Conservation (phyloP, 2,329 filamentous ascomycete species). For the Colletotrichum tanaceti region DNA sequence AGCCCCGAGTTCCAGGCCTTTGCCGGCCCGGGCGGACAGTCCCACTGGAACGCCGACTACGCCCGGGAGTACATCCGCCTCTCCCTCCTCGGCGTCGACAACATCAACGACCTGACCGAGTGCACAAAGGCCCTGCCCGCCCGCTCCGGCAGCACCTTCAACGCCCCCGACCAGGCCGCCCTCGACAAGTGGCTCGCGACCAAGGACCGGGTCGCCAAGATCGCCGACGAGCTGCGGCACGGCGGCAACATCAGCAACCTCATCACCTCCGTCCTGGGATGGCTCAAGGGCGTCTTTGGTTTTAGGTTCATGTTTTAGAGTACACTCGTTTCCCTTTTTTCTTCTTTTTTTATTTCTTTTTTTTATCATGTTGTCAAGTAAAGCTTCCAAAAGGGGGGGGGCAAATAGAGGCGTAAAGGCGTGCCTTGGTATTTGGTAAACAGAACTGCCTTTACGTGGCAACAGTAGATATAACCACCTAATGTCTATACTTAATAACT, state of each 20-base stretch:
- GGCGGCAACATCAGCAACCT: conserved; percentile 27
- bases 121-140: conserved; percentile 64
- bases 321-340: fast-evolving
- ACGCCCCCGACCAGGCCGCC: conserved; percentile 29
- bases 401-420: conserved; percentile 21
- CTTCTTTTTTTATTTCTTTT: neutral
- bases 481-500: conserved; percentile 30
- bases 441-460: conserved; percentile 7
- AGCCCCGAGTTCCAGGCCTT: conserved; percentile 53
- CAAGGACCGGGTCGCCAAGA: conserved; percentile 52
- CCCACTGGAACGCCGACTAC: conserved; percentile 60
- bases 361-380: neutral
- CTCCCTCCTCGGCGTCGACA: conserved; percentile 65
- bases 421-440: conserved; percentile 23
- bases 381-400: neutral
- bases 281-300: conserved; percentile 30
- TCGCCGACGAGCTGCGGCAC: conserved; percentile 50
- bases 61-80: conserved; percentile 65
- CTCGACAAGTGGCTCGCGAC: conserved; percentile 45
- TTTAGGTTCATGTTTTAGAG: neutral
- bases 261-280: conserved; percentile 20
- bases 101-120: conserved; percentile 66
- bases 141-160: conserved; percentile 42
- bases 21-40: conserved; percentile 49
- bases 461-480: conserved; percentile 27